Base-by-base conservation (phyloP, 2,329 filamentous ascomycete genomes). In the Sarocladiaceae sp. region DNA sequence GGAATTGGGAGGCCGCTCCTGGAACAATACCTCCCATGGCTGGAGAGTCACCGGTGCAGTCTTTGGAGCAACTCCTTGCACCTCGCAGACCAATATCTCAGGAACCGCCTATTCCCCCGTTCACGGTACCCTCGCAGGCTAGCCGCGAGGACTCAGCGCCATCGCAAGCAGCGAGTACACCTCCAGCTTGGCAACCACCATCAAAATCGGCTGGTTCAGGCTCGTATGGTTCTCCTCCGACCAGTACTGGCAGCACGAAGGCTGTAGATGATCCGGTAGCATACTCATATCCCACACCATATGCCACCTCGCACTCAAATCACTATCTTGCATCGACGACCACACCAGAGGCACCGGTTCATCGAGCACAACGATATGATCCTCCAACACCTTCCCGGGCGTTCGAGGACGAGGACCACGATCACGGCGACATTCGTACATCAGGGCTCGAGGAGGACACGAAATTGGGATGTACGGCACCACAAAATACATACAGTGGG, bases 61-160 rank as follows among this genome's bases (percentile, higher is more conserved):
- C 64, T 5, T 59, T 75, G 15, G 70, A 74, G 48, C 65, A 69
- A 44, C 55, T 69, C 6, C 61, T 75, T 54, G 57, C 61, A 17
- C 68, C 72, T 10, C 62, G 71, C 49, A 63, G 64, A 51, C 65
- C 67, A 17, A 55, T 60, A 4, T 58, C 59, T 50, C 57, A 64
- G 22, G 66, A 66, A 22, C 55, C 60, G 10, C 57, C 54, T 15
- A 54, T n/a, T 4, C 25, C 62, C 10, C 54, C 64, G 12, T 64
- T 66, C 31, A 52, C 58, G 18, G 52, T 67, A 33, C 58, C 65
- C 23, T 64, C 59, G 15, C 65, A 68, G 39, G 61, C 62, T 23
- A 66, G 60, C 29, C 62, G 67, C 28, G 66, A 70, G 52, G 22
- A 48, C 18, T 48, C 44, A 12, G 28, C 44, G 13, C 44, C 44